Base-by-base conservation (phyloP, 345 rosid genomes). In the Mercurialis annua region DNA sequence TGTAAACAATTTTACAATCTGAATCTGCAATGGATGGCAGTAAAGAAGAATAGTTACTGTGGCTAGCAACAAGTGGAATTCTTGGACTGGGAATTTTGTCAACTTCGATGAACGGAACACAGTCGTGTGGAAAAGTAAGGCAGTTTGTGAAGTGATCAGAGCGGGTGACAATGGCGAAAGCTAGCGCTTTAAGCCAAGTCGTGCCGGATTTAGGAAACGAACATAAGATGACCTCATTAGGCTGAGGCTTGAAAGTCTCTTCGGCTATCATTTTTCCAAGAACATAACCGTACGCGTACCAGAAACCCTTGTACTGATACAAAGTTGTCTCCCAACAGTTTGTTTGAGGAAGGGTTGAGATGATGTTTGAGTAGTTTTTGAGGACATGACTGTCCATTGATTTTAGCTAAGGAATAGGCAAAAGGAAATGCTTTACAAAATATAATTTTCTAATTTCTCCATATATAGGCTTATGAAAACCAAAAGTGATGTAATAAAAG, bases 111-210 rank as follows among this genome's bases (percentile, higher is more conserved):
- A 43, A 24, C 8, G 52, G 66, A 16, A 62, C 66, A 44, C 27
- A 11, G 2, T 26, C 24, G 17, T 70, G 73, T 0, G 73, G 67
- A 0, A 36, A 30, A 5, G n/a, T 40, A 10, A 34, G n/a, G n/a
- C n/a, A n/a, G n/a, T n/a, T 17, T 4, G 5, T 34, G 40, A 34
- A 34, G 9, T 9, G 11, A n/a, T n/a, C n/a, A 31, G 1, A 55
- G 29, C 48, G 43, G 2, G 48, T 65, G 2, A 50, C 5, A 9
- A 65, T 65, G 52, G 76, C 51, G 17, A 72, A 49, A 24, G 60
- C 10, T 1, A 72, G 24, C 6, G 70, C 20, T 64, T 65, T 72
- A 17, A 72, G 59, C 71, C 76, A 72, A 16, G 76, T 66, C 26
- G 71, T 72, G 55, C 71, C 76, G 0, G 63, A 6, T 60, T 73